phyloP scores from a whole-genome alignment of 805 yeast genomes.

The Metschnikowia hibisci region DNA sequence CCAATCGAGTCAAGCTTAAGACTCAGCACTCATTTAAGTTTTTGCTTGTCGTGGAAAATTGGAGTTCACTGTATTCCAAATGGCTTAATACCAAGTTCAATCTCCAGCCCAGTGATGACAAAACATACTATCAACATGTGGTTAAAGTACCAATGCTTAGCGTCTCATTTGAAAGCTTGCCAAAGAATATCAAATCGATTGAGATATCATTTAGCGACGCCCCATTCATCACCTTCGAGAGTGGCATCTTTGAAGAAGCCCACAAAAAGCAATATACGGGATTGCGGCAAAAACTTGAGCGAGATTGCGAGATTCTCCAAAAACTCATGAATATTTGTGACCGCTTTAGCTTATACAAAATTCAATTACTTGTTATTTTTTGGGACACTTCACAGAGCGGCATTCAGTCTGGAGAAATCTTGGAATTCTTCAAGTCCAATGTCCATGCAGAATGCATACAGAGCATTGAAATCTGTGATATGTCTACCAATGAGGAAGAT shows the following conservation, averaged over 20 bases:
- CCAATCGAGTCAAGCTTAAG: slow-evolving; percentile 23
- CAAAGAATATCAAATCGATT: slow-evolving; percentile 32
- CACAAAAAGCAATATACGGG: slow-evolving; percentile 10
- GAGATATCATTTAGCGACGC: slow-evolving; percentile 37
- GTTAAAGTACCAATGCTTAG: slow-evolving; percentile 24
- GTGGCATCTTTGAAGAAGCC: slow-evolving; percentile 39
- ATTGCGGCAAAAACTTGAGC: slow-evolving; percentile 29
- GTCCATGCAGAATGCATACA: slow-evolving; percentile 14
- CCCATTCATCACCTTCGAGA: slow-evolving; percentile 47
- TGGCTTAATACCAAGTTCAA: slow-evolving; percentile 49
- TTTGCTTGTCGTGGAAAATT: slow-evolving; percentile 45
- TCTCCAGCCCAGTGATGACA: slow-evolving; percentile 29
- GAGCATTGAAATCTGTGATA: slow-evolving; percentile 30
- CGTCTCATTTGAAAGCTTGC: slow-evolving; percentile 40
- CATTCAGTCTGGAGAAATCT: slow-evolving; percentile 15
- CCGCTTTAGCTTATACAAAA: slow-evolving; percentile 34
- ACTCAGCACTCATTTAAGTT: slow-evolving; percentile 29
- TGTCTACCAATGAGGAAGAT: slow-evolving; percentile 26
- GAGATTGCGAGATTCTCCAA: slow-evolving; percentile 35
- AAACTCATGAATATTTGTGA: slow-evolving; percentile 34
- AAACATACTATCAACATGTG: slow-evolving; percentile 23
- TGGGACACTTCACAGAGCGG: slow-evolving; percentile 36
- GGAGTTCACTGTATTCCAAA: slow-evolving; percentile 43
- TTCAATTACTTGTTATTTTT: slow-evolving; percentile 37
- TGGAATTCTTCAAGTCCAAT: slow-evolving; percentile 16